Conservation (phyloP, 2,329 filamentous ascomycete genomes). For the Paecilomyces variotii region DNA sequence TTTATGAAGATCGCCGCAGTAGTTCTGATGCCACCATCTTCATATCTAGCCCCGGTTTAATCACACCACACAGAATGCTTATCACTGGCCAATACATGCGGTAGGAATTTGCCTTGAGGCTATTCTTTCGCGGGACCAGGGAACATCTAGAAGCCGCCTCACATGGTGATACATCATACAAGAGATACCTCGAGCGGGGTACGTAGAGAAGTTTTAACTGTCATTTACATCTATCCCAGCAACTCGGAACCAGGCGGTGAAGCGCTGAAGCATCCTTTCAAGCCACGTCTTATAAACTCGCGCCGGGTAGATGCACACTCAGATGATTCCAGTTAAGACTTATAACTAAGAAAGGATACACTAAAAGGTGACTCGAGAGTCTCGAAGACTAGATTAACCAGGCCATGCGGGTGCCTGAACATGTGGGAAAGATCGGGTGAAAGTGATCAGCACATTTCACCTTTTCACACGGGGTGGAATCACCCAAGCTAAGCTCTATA, state of each 20-base stretch:
- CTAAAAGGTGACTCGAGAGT: neutral
- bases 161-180: neutral
- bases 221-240: neutral
- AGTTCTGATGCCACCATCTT: neutral
- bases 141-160: no score
- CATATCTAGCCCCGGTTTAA: no score
- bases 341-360: neutral
- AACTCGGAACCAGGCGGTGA: neutral
- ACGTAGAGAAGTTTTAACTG: neutral
- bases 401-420: slow-evolving; percentile 1
- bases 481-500: neutral
- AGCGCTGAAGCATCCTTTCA: neutral
- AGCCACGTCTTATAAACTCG: neutral
- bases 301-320: neutral
- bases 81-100: neutral
- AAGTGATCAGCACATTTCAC: neutral
- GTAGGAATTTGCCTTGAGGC: neutral
- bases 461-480: neutral
- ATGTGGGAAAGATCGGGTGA: neutral
- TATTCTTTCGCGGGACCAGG: neutral
- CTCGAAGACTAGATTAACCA: neutral
- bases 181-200: neutral
- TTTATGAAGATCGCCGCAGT: neutral
- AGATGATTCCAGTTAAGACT: neutral
- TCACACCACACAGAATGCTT: neutral